Evolutionary conservation across 1,139 yeast genomes (phyloP), one percentile per base, ranked within the genome.

Genomic region (Candida glucosophila): DNA sequence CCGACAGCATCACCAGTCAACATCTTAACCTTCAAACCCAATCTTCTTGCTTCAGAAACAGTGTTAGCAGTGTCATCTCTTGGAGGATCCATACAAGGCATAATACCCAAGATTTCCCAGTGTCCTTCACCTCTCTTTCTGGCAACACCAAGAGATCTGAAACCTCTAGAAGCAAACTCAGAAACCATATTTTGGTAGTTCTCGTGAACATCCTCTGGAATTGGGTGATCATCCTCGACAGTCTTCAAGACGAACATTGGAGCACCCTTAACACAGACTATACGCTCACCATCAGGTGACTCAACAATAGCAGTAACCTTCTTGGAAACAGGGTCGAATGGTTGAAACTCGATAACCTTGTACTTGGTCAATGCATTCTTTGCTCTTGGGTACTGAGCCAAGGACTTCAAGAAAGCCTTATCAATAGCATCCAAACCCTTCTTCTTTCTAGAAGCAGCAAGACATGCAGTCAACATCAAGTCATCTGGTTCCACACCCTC

Each of bases 31-130:
- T 92, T 78, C 58, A 85, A 75, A 81, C 95, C 95, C 54, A 85
- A 76, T 51, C 71, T 64, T 73, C 83, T 81, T 52, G 95, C 95
- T 72, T 85, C 95, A 64, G 73, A 62, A 60, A 85, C 92, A 62
- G 95, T 85, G 57, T 78, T 81, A 58, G 95, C 95, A 74, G 95
- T 85, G 62, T 85, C 95, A 60, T 83, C 94, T 77, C 95, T 82
- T 67, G 95, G 95, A 55, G 95, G 95, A 66, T 85, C 95, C 90
- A 85, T 83, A 75, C 94, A 83, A 61, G 95, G 94, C 93, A 85
- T 83, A 70, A 85, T 88, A 69, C 95, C 95, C 55, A 85, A 73
- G 52, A 85, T 80, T 72, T 85, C 95, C 95, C 95, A 85, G 78
- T 83, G 94, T 59, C 93, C 95, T 64, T 85, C 95, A 67, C 94